These are phyloP conservation scores for Cercospora zeae-maydis DNA, from an alignment of 2,329 filamentous ascomycete genomes.

Conservation along the genomic window DNA sequence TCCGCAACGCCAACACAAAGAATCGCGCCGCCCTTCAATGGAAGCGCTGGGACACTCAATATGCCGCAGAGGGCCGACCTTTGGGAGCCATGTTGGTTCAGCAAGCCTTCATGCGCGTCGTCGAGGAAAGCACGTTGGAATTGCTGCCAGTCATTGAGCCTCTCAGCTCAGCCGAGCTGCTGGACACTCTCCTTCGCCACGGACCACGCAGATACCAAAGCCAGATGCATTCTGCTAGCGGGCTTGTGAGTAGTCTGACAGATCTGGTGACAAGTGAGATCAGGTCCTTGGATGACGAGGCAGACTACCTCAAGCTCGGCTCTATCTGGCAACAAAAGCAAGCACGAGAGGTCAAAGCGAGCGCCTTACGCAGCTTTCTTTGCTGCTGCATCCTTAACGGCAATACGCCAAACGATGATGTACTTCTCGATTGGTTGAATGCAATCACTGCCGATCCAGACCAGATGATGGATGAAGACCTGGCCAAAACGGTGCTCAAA, in stretches of 20 bases:
- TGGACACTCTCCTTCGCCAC: constrained; percentile 37
- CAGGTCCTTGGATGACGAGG: constrained; percentile 78
- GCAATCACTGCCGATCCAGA: constrained; percentile 71
- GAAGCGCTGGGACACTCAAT: constrained; percentile 81
- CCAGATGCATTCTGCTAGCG: constrained; percentile 30
- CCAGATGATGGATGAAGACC: constrained; percentile 74
- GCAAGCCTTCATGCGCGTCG: constrained; percentile 79
- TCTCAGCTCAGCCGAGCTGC: constrained; percentile 19
- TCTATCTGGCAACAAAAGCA: constrained; percentile 83
- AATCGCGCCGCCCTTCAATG: constrained; percentile 72
- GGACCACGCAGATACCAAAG: constrained; percentile 14
- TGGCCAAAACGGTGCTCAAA: constrained; percentile 76
- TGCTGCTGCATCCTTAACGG: constrained; percentile 82
- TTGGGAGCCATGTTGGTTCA: constrained; percentile 89
- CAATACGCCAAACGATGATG: constrained; percentile 56
- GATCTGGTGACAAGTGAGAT: constrained; percentile 78
- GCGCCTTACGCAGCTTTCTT: constrained; percentile 75
- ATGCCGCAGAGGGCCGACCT: constrained; percentile 73
- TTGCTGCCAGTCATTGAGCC: constrained; percentile 25
- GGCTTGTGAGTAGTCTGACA: constrained; percentile 57
- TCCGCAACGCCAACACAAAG: constrained; percentile 70
- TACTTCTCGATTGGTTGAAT: constrained; percentile 81
- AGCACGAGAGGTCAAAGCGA: constrained; percentile 79
- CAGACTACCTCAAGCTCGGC: constrained; percentile 83
- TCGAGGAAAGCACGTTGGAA: constrained; percentile 46